Percentiles rank a stretch among this genome's conserved stretches.
phyloP scores from a whole-genome alignment of 2,329 filamentous ascomycete genomes.

The Aspergillus persii region DNA sequence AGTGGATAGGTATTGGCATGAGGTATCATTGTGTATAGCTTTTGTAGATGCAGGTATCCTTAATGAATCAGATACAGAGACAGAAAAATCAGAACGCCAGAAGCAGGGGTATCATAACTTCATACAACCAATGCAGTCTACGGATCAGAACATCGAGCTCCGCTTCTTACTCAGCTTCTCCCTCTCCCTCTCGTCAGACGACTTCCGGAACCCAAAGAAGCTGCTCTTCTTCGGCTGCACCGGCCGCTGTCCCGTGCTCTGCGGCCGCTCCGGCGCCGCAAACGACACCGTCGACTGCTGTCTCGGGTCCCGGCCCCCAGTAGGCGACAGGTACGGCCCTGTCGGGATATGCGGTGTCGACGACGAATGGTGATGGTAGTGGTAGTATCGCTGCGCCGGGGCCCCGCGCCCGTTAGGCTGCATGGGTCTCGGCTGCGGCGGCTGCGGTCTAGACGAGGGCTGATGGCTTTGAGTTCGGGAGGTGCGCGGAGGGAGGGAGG shows the following conservation, averaged over 20 bases:
- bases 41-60: slow-evolving; percentile 1
- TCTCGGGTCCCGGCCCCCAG: background rate
- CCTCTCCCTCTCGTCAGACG: slow-evolving; percentile 27
- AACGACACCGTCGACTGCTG: slow-evolving; percentile 9
- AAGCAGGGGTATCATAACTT: slow-evolving; percentile 19
- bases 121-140: background rate
- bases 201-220: slow-evolving; percentile 44
- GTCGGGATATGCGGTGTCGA: slow-evolving; percentile 10
- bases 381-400: slow-evolving; percentile 12
- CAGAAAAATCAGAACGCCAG: background rate
- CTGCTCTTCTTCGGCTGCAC: slow-evolving; percentile 44
- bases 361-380: slow-evolving; percentile 13
- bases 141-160: slow-evolving; percentile 45
- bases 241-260: slow-evolving; percentile 1
- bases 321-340: background rate
- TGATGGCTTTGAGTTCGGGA: background rate
- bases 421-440: slow-evolving; percentile 17
- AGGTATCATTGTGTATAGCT: background rate
- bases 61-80: background rate
- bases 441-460: slow-evolving; percentile 8
- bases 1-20: background rate
- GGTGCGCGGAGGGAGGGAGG: slow-evolving; percentile 21
- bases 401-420: slow-evolving; percentile 7
- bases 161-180: slow-evolving; percentile 43
- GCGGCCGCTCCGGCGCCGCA: slow-evolving; percentile 8